Evolutionary conservation across 805 yeast species (phyloP).

Genomic region (Schizosaccharomyces osmophilus): DNA sequence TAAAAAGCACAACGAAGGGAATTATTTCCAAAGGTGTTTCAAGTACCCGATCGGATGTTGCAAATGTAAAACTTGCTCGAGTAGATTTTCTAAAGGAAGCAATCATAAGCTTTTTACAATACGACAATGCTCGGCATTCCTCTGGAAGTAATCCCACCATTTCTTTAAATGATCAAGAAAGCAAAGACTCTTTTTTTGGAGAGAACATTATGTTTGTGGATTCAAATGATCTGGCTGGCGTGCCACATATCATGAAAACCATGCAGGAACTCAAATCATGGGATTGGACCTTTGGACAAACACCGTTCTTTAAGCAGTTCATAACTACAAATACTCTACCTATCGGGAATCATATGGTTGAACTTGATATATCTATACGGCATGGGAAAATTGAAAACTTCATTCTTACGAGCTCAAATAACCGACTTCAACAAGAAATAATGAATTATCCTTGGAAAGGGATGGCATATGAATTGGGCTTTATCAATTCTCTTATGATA

Average conservation of each 20-base stretch:
- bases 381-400: not conserved
- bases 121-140: not conserved
- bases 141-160: not conserved
- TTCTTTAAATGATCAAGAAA: not conserved
- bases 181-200: not conserved
- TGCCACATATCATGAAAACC: constrained; percentile 1
- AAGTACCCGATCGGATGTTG: constrained; percentile 61
- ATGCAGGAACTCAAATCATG: constrained; percentile 16
- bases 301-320: constrained; percentile 45
- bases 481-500: not conserved
- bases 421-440: not conserved
- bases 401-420: not conserved
- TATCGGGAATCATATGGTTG: constrained; percentile 10
- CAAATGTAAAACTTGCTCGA: constrained; percentile 28
- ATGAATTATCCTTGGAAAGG: not conserved
- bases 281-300: constrained; percentile 53
- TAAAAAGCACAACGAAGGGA: constrained; percentile 21
- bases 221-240: constrained; percentile 1
- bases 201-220: not conserved
- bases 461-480: not conserved
- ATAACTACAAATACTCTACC: constrained; percentile 2
- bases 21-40: constrained; percentile 33
- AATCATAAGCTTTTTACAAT: not conserved
- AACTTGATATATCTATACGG: not conserved
- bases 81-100: constrained; percentile 20